phyloP scores from a whole-genome alignment of 1,284 basidiomycete species.

The Wallemia hederae region DNA sequence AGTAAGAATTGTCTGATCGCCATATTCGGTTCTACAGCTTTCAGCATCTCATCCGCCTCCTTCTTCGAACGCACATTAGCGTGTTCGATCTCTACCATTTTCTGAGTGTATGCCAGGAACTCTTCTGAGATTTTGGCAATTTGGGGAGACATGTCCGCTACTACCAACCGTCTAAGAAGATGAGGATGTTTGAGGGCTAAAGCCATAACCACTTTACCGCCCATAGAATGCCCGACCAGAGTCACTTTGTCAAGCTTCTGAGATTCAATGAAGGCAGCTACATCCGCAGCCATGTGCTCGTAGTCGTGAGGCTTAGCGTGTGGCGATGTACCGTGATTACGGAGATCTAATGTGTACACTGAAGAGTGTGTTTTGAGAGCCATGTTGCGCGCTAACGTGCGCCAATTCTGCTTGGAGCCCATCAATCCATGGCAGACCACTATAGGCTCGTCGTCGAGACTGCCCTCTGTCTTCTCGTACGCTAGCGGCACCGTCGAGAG shows the following conservation, averaged over 20 bases:
- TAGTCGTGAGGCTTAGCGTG: slow-evolving; percentile 41
- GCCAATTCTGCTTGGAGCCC: slow-evolving; percentile 55
- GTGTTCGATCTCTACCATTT: slow-evolving; percentile 36
- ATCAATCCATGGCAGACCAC: slow-evolving; percentile 23
- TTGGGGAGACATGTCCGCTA: slow-evolving; percentile 51
- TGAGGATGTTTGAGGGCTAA: slow-evolving; percentile 30
- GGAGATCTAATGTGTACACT: slow-evolving; percentile 46
- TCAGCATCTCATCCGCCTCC: slow-evolving; percentile 34
- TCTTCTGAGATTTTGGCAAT: slow-evolving; percentile 32
- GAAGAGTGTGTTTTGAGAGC: slow-evolving; percentile 26
- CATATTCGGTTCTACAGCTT: slow-evolving; percentile 25
- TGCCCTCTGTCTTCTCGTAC: neutral
- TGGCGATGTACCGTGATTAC: slow-evolving; percentile 55
- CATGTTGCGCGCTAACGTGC: slow-evolving; percentile 35
- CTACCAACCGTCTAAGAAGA: slow-evolving; percentile 32
- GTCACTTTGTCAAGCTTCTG: slow-evolving; percentile 29
- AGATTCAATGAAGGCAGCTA: slow-evolving; percentile 28
- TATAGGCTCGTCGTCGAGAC: slow-evolving; percentile 13
- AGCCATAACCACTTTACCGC: slow-evolving; percentile 60
- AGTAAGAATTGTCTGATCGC: slow-evolving; percentile 44
- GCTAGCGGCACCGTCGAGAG: neutral
- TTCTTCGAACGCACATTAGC: slow-evolving; percentile 26
- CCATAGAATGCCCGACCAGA: slow-evolving; percentile 64
- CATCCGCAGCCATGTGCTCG: slow-evolving; percentile 33
- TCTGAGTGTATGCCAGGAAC: slow-evolving; percentile 32